Percentiles rank a stretch among this genome's conserved stretches.
Evolutionary conservation across 73 alveolate species (phyloP).

Genomic region (Urostyla sp.): DNA sequence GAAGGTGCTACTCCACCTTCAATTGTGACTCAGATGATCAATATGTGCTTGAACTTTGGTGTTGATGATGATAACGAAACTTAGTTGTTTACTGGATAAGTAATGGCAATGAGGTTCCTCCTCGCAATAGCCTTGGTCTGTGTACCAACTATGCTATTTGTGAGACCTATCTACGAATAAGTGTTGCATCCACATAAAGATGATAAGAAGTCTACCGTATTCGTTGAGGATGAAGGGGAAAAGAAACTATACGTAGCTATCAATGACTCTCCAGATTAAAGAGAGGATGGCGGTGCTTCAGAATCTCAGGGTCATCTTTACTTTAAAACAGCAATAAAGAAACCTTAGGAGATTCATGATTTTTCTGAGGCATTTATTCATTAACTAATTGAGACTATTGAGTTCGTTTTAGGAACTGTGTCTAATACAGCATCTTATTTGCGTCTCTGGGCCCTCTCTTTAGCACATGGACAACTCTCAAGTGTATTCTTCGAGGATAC

Average conservation of each 20-base stretch:
- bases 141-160: conserved; percentile 79
- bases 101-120: conserved; percentile 11
- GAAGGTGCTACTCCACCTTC: conserved; percentile 84
- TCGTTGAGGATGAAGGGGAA: conserved; percentile 17
- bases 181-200: neutral
- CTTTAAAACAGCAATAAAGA: neutral
- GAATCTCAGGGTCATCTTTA: neutral
- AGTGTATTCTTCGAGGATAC: conserved; percentile 84
- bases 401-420: conserved; percentile 96
- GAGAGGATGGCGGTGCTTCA: neutral
- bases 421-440: conserved; percentile 99
- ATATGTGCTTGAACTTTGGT: conserved; percentile 81
- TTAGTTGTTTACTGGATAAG: conserved; percentile 5
- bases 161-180: conserved; percentile 26
- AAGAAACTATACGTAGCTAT: conserved; percentile 54
- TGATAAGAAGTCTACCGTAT: neutral
- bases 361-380: conserved; percentile 78
- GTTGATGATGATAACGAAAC: conserved; percentile 70
- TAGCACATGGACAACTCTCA: conserved; percentile 98
- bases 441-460: conserved; percentile 98
- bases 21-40: conserved; percentile 80
- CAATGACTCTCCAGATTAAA: conserved; percentile 58
- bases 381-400: conserved; percentile 97
- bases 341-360: conserved; percentile 19
- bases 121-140: conserved; percentile 59